Conservation (phyloP, 2,329 filamentous ascomycete species). For the Calonectria henricotiae region DNA sequence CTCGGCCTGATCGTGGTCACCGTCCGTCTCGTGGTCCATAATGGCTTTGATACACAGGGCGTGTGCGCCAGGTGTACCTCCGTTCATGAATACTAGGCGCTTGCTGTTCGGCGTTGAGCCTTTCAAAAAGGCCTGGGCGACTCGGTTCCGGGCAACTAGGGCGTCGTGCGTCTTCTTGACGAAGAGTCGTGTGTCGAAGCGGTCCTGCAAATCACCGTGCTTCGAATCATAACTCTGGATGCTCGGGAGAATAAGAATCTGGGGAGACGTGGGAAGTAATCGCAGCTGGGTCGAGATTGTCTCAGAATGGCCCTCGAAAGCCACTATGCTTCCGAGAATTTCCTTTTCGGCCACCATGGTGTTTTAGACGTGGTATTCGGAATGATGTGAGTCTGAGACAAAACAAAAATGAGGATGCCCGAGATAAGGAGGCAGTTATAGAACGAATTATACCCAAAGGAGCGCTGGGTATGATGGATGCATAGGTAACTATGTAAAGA, state of each 20-base stretch:
- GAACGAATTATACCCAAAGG: constrained; percentile 38
- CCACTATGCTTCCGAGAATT: constrained; percentile 69
- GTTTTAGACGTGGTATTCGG: constrained; percentile 39
- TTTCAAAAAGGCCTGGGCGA: constrained; percentile 68
- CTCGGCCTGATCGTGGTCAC: constrained; percentile 68
- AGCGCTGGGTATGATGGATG: constrained; percentile 40
- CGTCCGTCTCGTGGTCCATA: constrained; percentile 67
- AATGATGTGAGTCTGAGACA: constrained; percentile 34
- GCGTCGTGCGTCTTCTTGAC: constrained; percentile 70
- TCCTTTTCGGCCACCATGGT: constrained; percentile 51
- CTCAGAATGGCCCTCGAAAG: constrained; percentile 73
- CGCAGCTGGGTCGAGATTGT: constrained; percentile 73
- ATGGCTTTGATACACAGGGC: constrained; percentile 71
- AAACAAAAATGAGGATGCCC: constrained; percentile 13
- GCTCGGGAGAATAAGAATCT: constrained; percentile 72
- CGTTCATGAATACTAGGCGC: constrained; percentile 74
- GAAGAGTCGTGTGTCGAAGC: constrained; percentile 57
- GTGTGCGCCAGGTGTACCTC: constrained; percentile 71
- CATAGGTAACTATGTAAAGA: constrained; percentile 33
- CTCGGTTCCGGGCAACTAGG: constrained; percentile 63
- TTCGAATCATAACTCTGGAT: constrained; percentile 65
- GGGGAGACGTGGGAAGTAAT: constrained; percentile 72
- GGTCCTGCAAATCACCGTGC: constrained; percentile 49
- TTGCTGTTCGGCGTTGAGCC: constrained; percentile 65
- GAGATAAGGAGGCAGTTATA: constrained; percentile 30